Base-by-base conservation (phyloP, 441 rosid genomes). In the Adansonia gregorii region DNA sequence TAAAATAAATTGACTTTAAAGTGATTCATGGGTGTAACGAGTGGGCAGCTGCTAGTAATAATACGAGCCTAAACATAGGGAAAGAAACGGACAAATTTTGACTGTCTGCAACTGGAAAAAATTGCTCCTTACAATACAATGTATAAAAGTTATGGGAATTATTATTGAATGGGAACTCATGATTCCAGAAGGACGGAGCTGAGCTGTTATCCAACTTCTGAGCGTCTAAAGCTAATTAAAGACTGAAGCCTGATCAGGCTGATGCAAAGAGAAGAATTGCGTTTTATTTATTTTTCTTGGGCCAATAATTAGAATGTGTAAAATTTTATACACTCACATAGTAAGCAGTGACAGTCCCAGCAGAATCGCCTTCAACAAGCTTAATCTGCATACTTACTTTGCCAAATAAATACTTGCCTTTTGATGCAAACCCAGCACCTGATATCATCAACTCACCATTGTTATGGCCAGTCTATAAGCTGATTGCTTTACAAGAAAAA, bases 351-450 rank as follows among this genome's bases (percentile, higher is more conserved):
- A 91, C 98, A 27, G 98, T 93, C 71, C 98, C 95, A n/a, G 95
- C 97, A 72, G 93, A 92, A 76, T 88, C 94, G 24, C 93, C 90
- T 60, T 89, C 98, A 0, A 94, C 98, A 43, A 96, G 97, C 89
- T 96, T 96, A 72, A 96, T 94, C 87, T 94, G 95, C 3, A 85
- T 78, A 48, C 89, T 84, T 31, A 94, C 96, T 84, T 94, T 94
- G n/a, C 98, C 99, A 35, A 95, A 95, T 89, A 93, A 31, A 54
- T 94, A 95, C 82, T 91, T 94, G 90, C 81, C 90, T 79, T 90
- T 95, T 14, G 98, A 94, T n/a, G 85, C 86, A 81, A 95, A 95
- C 46, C 99, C 98, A 86, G 98, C 93, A 27, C 99, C 99, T 95
- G 91, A 69, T 48, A 67, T 4, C 78, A 77, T 3, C 73, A 78